A percentile compares a stretch with the other conserved stretches of the same genome.
Evolutionary conservation across 1,284 basidiomycete species (phyloP).

Genomic region (Schizophyllum commune): DNA sequence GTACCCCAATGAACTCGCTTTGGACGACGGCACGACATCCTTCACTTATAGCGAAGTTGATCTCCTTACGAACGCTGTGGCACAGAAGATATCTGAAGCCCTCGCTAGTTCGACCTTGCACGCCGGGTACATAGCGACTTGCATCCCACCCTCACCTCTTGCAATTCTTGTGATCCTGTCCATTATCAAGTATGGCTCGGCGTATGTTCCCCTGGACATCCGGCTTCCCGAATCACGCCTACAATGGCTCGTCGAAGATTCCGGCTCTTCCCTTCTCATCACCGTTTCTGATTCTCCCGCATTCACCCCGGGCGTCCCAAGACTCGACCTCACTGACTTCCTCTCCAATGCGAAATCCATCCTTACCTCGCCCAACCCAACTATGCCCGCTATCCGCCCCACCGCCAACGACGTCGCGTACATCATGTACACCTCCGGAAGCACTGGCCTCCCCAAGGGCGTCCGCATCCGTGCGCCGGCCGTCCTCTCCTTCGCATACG

Average conservation of each 20-base stretch:
- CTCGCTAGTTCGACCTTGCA: background rate
- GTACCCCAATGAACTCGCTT: background rate
- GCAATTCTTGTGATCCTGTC: constrained; percentile 1
- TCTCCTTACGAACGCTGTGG: background rate
- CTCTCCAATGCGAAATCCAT: background rate
- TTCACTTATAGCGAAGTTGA: background rate
- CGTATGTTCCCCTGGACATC: constrained; percentile 1
- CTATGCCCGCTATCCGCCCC: constrained; percentile 37
- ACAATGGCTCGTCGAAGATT: constrained; percentile 1
- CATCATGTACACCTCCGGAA: constrained; percentile 98
- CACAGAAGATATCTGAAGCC: background rate
- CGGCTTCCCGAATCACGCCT: constrained; percentile 1
- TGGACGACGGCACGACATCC: constrained; percentile 1
- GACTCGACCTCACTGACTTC: background rate
- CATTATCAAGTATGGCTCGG: constrained; percentile 1
- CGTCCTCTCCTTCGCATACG: background rate
- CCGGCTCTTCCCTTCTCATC: background rate
- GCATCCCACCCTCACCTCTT: constrained; percentile 1
- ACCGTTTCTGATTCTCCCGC: background rate
- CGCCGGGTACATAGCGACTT: background rate
- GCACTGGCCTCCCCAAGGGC: constrained; percentile 90
- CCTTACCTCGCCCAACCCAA: background rate
- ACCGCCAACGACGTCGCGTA: constrained; percentile 65
- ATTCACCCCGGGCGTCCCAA: background rate
- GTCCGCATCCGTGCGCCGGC: constrained; percentile 52